These are phyloP conservation scores for Breviolum minutum DNA, from an alignment of 73 alveolate genomes.

Conservation along the genomic window DNA sequence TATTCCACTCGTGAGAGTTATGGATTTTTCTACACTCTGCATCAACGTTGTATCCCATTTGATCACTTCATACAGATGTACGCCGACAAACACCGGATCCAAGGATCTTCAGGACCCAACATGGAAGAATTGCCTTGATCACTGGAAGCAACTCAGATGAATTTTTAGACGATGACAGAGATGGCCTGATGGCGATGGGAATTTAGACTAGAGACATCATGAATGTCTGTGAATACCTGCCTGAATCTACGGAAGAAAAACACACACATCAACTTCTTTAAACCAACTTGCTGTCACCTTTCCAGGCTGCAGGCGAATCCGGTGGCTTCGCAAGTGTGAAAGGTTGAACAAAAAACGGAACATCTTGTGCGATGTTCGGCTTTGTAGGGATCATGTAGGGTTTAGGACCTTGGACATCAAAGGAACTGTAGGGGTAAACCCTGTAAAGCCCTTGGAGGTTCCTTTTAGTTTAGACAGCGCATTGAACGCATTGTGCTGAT, in stretches of 20 bases:
- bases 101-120: constrained; percentile 67
- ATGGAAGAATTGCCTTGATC: constrained; percentile 44
- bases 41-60: too few relatives aligned
- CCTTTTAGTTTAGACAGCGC: not conserved
- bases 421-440: not conserved
- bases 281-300: too few relatives aligned
- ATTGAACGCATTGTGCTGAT: not conserved
- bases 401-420: not conserved
- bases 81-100: too few relatives aligned
- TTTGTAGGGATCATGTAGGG: not conserved
- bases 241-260: too few relatives aligned
- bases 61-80: not conserved
- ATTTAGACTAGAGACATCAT: too few relatives aligned
- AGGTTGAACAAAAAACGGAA: not conserved
- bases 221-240: too few relatives aligned
- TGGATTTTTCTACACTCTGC: too few relatives aligned
- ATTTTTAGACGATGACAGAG: not conserved
- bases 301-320: constrained; percentile 11
- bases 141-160: constrained; percentile 18
- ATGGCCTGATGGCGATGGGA: too few relatives aligned
- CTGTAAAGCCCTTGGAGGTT: not conserved
- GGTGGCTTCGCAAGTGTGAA: not conserved
- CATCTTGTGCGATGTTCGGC: too few relatives aligned
- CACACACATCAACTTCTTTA: too few relatives aligned
- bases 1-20: not conserved